phyloP scores from a whole-genome alignment of 257 asterid species.

The Solanum phureja region DNA sequence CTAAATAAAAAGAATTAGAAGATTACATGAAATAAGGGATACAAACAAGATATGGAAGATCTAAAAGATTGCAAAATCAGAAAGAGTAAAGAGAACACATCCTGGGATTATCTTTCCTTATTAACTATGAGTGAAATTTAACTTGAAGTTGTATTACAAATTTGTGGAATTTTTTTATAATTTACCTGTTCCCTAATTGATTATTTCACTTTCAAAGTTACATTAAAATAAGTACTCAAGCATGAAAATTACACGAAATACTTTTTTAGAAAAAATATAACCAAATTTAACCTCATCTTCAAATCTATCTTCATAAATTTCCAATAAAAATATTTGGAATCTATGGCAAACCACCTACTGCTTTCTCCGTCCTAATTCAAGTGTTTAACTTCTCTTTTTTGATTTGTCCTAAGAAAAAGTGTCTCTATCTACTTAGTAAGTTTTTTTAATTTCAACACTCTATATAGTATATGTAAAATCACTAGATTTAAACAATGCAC shows the following conservation, averaged over 20 bases:
- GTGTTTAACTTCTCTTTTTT: neutral
- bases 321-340: neutral
- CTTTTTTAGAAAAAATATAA: too few relatives aligned
- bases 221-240: neutral
- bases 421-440: neutral
- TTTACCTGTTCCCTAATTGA: neutral
- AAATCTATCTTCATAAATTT: neutral
- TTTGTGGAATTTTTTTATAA: too few relatives aligned
- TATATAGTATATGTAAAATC: too few relatives aligned
- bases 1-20: neutral
- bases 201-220: neutral
- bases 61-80: neutral
- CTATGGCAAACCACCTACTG: neutral
- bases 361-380: neutral
- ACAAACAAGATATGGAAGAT: neutral
- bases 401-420: neutral
- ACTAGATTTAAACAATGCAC: too few relatives aligned
- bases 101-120: neutral
- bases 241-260: neutral
- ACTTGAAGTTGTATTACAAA: neutral
- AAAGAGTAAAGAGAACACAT: neutral
- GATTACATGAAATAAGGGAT: neutral
- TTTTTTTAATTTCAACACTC: too few relatives aligned
- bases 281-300: neutral
- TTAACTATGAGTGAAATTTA: slow-evolving; percentile 37